Base-by-base conservation (phyloP, 2,329 filamentous ascomycete species). In the Xylariaceae sp. region DNA sequence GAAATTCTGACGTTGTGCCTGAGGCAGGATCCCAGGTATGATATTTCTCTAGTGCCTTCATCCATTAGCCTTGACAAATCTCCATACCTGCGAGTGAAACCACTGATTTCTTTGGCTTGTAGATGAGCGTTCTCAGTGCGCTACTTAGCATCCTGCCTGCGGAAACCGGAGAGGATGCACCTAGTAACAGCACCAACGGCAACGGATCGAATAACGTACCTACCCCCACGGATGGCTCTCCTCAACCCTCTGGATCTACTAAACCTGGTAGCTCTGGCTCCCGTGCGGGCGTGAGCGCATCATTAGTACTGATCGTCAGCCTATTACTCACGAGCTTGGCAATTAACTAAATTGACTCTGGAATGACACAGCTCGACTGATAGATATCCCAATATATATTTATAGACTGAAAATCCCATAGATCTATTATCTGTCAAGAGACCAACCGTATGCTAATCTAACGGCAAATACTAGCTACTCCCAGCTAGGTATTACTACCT, bases 21-120 rank as follows among this genome's bases (percentile, higher is more conserved):
- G 82, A 82, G 1, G 79, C 83, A 0, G 82, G 81, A 0, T 76
- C 83, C 67, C 79, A 83, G 69, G 58, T 60, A 80, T 83, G 78
- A 77, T 73, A 28, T 79, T 78, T 0, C 71, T 85, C 12, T n/a
- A n/a, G 78, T 76, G 43, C 17, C 21, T 23, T 36, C 8, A 16
- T 14, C 8, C 2, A 34, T n/a, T n/a, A n/a, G 3, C 7, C 16
- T 37, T n/a, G 3, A n/a, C 2, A 39, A 26, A 3, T 4, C 12
- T 9, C 9, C 23, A 37, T 16, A 5, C 12, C 29, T n/a, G 3
- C 21, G 2, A 29, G 14, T 19, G 1, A 11, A 29, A 26, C 3
- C n/a, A 43, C 45, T 60, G 29, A 60, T 14, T 11, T 21, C 2
- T 17, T 8, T 5, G n/a, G 4, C 24, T 36, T 28, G 19, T 21